Conservation (phyloP, 768 basidiomycete species). For the Leccinum rimulosum region DNA sequence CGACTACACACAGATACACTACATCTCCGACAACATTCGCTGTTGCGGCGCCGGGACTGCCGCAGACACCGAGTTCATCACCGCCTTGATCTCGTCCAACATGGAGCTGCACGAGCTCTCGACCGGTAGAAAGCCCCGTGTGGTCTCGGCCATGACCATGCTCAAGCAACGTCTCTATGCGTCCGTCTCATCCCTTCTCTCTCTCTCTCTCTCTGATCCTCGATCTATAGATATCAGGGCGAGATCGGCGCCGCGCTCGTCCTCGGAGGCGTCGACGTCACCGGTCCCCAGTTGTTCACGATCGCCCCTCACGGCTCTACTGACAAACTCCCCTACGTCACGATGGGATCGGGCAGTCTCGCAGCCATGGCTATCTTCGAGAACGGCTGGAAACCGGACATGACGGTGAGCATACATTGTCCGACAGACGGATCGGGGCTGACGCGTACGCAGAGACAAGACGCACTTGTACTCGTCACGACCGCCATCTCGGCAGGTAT, state of each 20-base stretch:
- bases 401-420: slow-evolving; percentile 58
- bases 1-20: slow-evolving; percentile 76
- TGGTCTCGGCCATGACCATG: slow-evolving; percentile 99
- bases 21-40: slow-evolving; percentile 89
- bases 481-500: slow-evolving; percentile 92
- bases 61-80: slow-evolving; percentile 96
- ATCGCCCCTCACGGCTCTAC: slow-evolving; percentile 86
- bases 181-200: slow-evolving; percentile 38
- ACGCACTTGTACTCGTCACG: slow-evolving; percentile 80
- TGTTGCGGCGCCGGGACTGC: slow-evolving; percentile 99
- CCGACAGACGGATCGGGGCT: neutral
- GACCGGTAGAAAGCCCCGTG: slow-evolving; percentile 87
- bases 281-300: slow-evolving; percentile 94
- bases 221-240: slow-evolving; percentile 73
- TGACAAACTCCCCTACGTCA: slow-evolving; percentile 97
- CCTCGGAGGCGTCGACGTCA: slow-evolving; percentile 92
- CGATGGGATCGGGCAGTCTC: slow-evolving; percentile 95
- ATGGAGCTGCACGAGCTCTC: slow-evolving; percentile 91
- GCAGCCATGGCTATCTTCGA: slow-evolving; percentile 99
- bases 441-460: slow-evolving; percentile 53
- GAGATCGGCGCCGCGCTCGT: slow-evolving; percentile 94
- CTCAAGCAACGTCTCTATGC: slow-evolving; percentile 92
- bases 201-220: neutral
- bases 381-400: slow-evolving; percentile 72
- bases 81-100: slow-evolving; percentile 93